Evolutionary conservation across 1,284 basidiomycete species (phyloP).

Genomic region (Prillingera fragicola): DNA sequence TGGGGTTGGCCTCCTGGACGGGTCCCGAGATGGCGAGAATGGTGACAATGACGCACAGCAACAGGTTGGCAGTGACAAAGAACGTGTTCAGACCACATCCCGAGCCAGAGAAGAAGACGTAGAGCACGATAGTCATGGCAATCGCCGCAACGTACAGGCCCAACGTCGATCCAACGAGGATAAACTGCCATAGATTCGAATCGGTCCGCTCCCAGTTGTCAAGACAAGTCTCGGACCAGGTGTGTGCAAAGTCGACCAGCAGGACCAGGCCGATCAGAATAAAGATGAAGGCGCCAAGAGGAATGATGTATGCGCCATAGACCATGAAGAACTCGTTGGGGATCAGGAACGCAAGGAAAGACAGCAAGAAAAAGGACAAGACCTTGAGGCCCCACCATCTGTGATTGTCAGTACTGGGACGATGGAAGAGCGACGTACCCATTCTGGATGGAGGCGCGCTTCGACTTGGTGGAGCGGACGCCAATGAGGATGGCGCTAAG

Average conservation of each 20-base stretch:
- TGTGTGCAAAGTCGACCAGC: conserved; percentile 96
- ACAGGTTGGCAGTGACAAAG: conserved; percentile 92
- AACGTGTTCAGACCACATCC: conserved; percentile 83
- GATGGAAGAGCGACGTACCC: conserved; percentile 56
- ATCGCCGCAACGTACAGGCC: conserved; percentile 79
- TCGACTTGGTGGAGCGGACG: conserved; percentile 81
- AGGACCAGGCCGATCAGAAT: conserved; percentile 94
- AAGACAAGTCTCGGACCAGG: conserved; percentile 95
- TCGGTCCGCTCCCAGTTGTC: conserved; percentile 86
- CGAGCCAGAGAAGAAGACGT: conserved; percentile 81
- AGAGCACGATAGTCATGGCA: conserved; percentile 78
- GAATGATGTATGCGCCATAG: conserved; percentile 80
- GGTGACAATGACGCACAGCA: conserved; percentile 73
- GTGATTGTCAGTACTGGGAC: conserved; percentile 3
- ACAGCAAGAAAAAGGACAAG: conserved; percentile 69
- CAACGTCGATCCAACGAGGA: conserved; percentile 88
- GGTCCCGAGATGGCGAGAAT: conserved; percentile 75
- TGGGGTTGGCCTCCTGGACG: conserved; percentile 89
- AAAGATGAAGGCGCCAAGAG: conserved; percentile 88
- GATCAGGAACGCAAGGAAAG: conserved; percentile 80
- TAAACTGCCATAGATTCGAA: conserved; percentile 93
- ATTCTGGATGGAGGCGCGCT: conserved; percentile 92
- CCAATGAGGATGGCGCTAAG: conserved; percentile 75
- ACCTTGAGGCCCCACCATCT: conserved; percentile 99
- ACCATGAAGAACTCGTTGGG: conserved; percentile 57